Base-by-base conservation (phyloP, 352 stramenopile genomes). In the Pythium guiyangense region DNA sequence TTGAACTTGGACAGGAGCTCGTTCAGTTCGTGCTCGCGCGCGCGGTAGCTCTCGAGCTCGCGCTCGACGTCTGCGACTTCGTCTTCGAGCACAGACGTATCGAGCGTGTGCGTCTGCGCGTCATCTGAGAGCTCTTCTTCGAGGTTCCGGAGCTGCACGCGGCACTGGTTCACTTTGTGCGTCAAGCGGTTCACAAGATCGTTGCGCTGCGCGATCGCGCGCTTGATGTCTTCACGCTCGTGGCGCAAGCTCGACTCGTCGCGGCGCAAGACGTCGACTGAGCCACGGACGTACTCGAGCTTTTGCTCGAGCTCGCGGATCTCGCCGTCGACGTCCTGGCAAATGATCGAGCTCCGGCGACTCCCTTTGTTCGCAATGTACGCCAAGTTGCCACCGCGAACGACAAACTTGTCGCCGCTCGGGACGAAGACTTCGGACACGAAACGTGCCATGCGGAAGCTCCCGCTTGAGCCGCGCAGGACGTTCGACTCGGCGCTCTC, bases 281-380 rank as follows among this genome's bases (percentile, higher is more conserved):
- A 78, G 1, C 71, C 69, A 20, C 80, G 71, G 26, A 88, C 46
- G 35, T 69, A 84, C 6, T 88, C 46, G 0, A 86, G 49, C 29
- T 72, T 73, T 18, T 83, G 69, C 53, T 80, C 65, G 2, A 88
- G 46, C 18, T 94, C 81, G n/a, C 40, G 57, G 9, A 88, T 71
- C 17, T 89, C 79, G 11, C 64, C 76, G 49, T 88, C 75, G 12
- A 88, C 68, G 58, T 94, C 82, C 35, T 85, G 77, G 46, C 74
- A 86, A 55, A 94, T 88, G 52, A 92, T 84, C 12, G 76, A 77
- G 31, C 81, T 89, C 15, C 77, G 75, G 4, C 62, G 66, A 55
- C 65, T 67, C 11, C 73, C 71, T 52, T 91, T 90, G 59, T 92
- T 86, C 3, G 79, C 76, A 63, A 94, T 91, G 59, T 85, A 94